Conservation (phyloP, 257 asterid genomes). For the Linaria vulgaris region DNA sequence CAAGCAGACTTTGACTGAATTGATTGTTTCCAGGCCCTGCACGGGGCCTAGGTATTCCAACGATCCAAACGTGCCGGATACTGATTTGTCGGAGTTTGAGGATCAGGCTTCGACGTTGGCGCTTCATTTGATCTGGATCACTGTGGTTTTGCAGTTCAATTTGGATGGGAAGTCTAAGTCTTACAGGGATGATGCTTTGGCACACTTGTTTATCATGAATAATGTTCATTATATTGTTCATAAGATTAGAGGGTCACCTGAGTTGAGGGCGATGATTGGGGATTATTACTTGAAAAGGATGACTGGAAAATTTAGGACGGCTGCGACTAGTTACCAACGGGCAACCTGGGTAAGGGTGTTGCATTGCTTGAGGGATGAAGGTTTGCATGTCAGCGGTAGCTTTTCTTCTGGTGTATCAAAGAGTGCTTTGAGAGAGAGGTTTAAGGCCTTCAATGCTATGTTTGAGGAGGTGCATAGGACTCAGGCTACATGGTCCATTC, state of each 20-base stretch:
- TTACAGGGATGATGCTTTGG: slow-evolving; percentile 39
- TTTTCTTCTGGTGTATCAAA: slow-evolving; percentile 31
- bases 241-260: slow-evolving; percentile 35
- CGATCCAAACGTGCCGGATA: slow-evolving; percentile 37
- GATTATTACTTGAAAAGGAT: slow-evolving; percentile 40
- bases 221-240: slow-evolving; percentile 44
- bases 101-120: slow-evolving; percentile 34
- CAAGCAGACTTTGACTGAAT: slow-evolving; percentile 35
- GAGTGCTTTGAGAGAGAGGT: slow-evolving; percentile 43
- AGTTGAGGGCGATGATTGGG: slow-evolving; percentile 45
- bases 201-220: slow-evolving; percentile 50
- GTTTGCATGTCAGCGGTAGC: slow-evolving; percentile 41
- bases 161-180: slow-evolving; percentile 44
- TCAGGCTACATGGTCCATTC: slow-evolving; percentile 48
- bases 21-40: slow-evolving; percentile 43
- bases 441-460: slow-evolving; percentile 46
- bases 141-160: slow-evolving; percentile 39
- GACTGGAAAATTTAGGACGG: slow-evolving; percentile 32
- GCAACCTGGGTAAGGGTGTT: slow-evolving; percentile 46
- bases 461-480: slow-evolving; percentile 52
- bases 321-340: slow-evolving; percentile 42
- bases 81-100: slow-evolving; percentile 37
- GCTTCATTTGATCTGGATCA: slow-evolving; percentile 46
- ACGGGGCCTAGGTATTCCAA: slow-evolving; percentile 34
- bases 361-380: slow-evolving; percentile 48